Percentiles rank a stretch among this genome's conserved stretches.
Evolutionary conservation across 129 eudicot species (phyloP).

Genomic region (Escallonia rubra): DNA sequence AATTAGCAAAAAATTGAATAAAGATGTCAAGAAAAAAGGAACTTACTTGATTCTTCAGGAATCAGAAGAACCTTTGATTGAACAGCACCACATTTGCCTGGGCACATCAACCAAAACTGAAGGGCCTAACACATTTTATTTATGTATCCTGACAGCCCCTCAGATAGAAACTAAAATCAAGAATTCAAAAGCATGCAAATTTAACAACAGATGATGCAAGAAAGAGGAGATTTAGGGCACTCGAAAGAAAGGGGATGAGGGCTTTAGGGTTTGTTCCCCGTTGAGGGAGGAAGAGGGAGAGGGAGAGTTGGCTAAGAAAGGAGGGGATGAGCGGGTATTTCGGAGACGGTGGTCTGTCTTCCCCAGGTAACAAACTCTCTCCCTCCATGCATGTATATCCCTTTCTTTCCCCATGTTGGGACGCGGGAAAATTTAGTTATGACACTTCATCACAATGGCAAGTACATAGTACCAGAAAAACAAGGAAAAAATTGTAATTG

Average conservation of each 20-base stretch:
- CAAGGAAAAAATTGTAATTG: too few species aligned
- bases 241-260: conserved; percentile 2
- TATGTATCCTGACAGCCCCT: too few species aligned
- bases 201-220: not conserved
- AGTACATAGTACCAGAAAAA: too few species aligned
- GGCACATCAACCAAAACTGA: too few species aligned
- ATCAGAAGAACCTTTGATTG: not conserved
- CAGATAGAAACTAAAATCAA: too few species aligned
- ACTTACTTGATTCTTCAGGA: conserved; percentile 4
- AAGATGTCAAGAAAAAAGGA: not conserved
- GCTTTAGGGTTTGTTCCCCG: conserved; percentile 28
- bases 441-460: too few species aligned
- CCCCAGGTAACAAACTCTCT: too few species aligned
- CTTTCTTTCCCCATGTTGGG: conserved; percentile 9
- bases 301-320: not conserved
- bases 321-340: conserved; percentile 37
- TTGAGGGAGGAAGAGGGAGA: not conserved
- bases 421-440: conserved; percentile 25
- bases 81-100: not conserved
- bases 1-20: not conserved
- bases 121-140: too few species aligned
- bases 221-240: not conserved
- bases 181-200: not conserved
- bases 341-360: conserved; percentile 15
- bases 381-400: not conserved